A percentile compares a stretch with the other conserved stretches of the same genome.
phyloP scores from a whole-genome alignment of 768 basidiomycete species.

The Boletus rubropictus region DNA sequence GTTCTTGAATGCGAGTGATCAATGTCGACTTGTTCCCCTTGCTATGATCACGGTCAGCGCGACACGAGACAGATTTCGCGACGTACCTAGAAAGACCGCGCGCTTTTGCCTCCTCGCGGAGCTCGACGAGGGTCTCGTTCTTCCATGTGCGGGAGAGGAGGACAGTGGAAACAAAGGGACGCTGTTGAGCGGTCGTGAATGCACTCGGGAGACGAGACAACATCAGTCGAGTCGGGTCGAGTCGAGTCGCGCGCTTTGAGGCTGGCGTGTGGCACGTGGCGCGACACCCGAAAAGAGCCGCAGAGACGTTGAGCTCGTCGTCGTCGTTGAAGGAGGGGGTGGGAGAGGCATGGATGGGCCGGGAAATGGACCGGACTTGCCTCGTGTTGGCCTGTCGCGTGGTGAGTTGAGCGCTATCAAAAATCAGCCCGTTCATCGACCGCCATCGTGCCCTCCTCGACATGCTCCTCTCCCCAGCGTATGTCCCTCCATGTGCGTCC shows the following conservation, averaged over 20 bases:
- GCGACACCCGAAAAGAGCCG: neutral
- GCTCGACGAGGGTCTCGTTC: constrained; percentile 42
- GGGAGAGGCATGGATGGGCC: neutral
- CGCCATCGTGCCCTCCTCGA: constrained; percentile 22
- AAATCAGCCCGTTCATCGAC: constrained; percentile 21
- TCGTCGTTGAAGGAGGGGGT: neutral
- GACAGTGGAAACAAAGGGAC: constrained; percentile 47
- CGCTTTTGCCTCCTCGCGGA: constrained; percentile 48
- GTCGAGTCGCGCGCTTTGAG: too few species aligned
- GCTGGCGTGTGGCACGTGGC: constrained; percentile 2
- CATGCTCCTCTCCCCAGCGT: constrained; percentile 86
- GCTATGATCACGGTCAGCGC: constrained; percentile 30
- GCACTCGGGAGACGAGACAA: constrained; percentile 14
- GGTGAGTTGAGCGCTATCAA: constrained; percentile 31
- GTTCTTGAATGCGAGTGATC: constrained; percentile 48
- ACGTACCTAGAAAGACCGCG: constrained; percentile 55
- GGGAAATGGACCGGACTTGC: constrained; percentile 13
- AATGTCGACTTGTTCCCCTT: constrained; percentile 56
- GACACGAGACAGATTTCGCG: neutral
- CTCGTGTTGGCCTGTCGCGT: constrained; percentile 49
- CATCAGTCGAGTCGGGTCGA: constrained; percentile 1
- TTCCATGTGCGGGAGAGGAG: constrained; percentile 55
- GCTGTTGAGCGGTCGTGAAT: constrained; percentile 10
- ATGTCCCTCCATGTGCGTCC: constrained; percentile 29
- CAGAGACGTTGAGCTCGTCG: neutral